Conservation (phyloP, 73 alveolate species). For the Paramecium bursaria region DNA sequence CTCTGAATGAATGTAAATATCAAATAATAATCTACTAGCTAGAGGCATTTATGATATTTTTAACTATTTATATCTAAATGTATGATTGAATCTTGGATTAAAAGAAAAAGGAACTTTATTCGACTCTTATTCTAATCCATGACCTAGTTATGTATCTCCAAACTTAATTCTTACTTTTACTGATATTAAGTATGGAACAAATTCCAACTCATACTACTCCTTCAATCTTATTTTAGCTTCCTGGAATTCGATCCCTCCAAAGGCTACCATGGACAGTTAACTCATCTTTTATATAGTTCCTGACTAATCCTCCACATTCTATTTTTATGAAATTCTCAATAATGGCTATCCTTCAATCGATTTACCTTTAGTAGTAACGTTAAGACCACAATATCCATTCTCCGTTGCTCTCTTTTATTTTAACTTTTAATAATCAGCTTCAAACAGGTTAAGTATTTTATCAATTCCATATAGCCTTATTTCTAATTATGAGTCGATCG, state of each 20-base stretch:
- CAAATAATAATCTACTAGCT: conserved; percentile 72
- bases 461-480: too few species aligned
- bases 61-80: conserved; percentile 55
- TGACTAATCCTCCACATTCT: background rate
- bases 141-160: conserved; percentile 59
- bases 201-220: conserved; percentile 62
- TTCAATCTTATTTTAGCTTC: conserved; percentile 52
- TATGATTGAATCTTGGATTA: conserved; percentile 65
- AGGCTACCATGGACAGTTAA: too few species aligned
- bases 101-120: conserved; percentile 66
- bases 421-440: too few species aligned
- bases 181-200: conserved; percentile 69
- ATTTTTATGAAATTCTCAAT: conserved; percentile 33
- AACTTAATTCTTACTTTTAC: too few species aligned
- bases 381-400: conserved; percentile 18
- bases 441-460: too few species aligned
- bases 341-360: background rate
- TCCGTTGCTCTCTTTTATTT: conserved; percentile 52
- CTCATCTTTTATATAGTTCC: background rate
- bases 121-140: conserved; percentile 67
- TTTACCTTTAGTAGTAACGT: conserved; percentile 29
- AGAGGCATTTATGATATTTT: conserved; percentile 73
- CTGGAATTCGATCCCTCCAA: conserved; percentile 62
- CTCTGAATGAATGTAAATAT: conserved; percentile 64
- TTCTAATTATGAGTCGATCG: too few species aligned